A percentile compares a stretch with the other conserved stretches of the same genome.
Evolutionary conservation across 2,329 filamentous ascomycete genomes (phyloP).

Genomic region (Arthrobotrys sinensis): DNA sequence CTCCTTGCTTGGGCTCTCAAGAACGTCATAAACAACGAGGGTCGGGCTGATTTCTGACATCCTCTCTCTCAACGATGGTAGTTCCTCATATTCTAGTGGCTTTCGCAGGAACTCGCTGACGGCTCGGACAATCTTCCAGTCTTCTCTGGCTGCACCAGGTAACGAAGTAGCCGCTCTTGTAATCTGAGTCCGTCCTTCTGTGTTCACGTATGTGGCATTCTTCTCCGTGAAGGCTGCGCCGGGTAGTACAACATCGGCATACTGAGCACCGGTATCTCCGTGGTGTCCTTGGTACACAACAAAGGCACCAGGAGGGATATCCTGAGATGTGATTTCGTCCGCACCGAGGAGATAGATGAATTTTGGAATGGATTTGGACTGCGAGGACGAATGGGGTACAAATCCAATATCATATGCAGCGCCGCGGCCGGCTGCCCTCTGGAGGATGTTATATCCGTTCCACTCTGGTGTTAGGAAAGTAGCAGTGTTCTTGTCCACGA

Average conservation of each 20-base stretch:
- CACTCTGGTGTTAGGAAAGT: constrained; percentile 92
- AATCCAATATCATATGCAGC: constrained; percentile 98
- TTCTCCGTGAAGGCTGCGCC: constrained; percentile 98
- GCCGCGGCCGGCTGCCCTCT: constrained; percentile 90
- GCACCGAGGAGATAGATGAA: constrained; percentile 97
- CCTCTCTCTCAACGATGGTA: constrained; percentile 88
- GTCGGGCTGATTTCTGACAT: constrained; percentile 96
- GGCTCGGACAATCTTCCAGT: constrained; percentile 99
- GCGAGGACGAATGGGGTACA: constrained; percentile 83
- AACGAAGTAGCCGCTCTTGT: constrained; percentile 89
- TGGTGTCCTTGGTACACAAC: constrained; percentile 99
- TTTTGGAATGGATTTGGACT: constrained; percentile 89
- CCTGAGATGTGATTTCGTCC: constrained; percentile 86
- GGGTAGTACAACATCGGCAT: constrained; percentile 93
- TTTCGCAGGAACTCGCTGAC: constrained; percentile 89
- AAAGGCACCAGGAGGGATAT: constrained; percentile 96
- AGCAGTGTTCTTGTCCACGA: constrained; percentile 91
- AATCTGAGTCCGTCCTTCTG: constrained; percentile 95
- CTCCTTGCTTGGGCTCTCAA: constrained; percentile 75
- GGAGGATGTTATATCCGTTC: constrained; percentile 98
- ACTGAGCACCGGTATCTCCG: constrained; percentile 90
- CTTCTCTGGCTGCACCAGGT: constrained; percentile 89
- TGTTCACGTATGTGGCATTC: constrained; percentile 95
- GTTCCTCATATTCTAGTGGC: constrained; percentile 92
- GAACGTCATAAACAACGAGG: constrained; percentile 88